Conservation (phyloP, 257 asterid species). For the Perilla frutescens region DNA sequence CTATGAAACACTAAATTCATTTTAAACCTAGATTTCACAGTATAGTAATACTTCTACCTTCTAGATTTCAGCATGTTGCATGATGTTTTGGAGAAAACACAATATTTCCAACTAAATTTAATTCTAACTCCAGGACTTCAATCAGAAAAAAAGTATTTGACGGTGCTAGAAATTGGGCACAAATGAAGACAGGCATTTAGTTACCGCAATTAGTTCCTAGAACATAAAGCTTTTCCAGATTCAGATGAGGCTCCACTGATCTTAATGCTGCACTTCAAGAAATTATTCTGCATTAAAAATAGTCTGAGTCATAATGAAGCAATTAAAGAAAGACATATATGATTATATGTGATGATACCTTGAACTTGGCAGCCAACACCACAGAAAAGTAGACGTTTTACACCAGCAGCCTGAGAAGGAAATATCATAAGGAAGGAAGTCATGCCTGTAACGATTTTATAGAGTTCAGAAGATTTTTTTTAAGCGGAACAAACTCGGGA, state of each 20-base stretch:
- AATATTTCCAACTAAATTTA: not conserved
- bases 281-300: conserved; percentile 69
- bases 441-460: too few relatives aligned
- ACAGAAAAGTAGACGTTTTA: conserved; percentile 92
- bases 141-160: not conserved
- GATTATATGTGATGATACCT: conserved; percentile 57
- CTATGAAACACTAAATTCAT: conserved; percentile 6
- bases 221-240: conserved; percentile 95
- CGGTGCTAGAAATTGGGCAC: not conserved
- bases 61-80: conserved; percentile 4
- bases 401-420: conserved; percentile 89
- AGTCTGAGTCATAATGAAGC: conserved; percentile 52
- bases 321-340: conserved; percentile 27
- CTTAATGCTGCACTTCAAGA: conserved; percentile 93
- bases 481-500: not conserved
- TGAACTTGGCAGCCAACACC: conserved; percentile 99
- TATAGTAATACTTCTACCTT: conserved; percentile 1
- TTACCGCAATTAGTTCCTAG: conserved; percentile 98
- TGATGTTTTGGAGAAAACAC: not conserved
- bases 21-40: conserved; percentile 13
- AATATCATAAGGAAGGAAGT: not conserved
- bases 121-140: conserved; percentile 3
- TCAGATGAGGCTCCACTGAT: conserved; percentile 87
- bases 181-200: conserved; percentile 27
- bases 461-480: too few relatives aligned